These are phyloP conservation scores for Dactylonectria estremocensis DNA, from an alignment of 2,329 filamentous ascomycete species.

Conservation along the genomic window DNA sequence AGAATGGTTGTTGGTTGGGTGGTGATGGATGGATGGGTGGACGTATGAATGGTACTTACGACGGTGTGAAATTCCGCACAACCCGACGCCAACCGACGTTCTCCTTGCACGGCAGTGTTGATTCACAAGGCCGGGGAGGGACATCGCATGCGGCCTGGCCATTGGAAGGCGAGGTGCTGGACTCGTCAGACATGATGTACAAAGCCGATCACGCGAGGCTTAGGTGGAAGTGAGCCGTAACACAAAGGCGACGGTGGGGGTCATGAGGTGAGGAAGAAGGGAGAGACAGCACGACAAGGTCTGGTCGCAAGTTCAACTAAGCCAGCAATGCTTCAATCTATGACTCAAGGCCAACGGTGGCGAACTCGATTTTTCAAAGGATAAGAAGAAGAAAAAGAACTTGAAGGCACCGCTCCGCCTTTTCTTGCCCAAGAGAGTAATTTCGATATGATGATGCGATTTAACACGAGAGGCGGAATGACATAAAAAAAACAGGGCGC, in stretches of 20 bases:
- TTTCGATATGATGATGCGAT: slow-evolving; percentile 7
- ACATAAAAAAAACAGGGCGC: not conserved
- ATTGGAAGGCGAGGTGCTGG: slow-evolving; percentile 28
- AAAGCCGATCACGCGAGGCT: slow-evolving; percentile 3
- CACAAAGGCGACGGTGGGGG: slow-evolving; percentile 34
- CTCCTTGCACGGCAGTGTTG: slow-evolving; percentile 49
- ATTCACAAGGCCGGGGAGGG: slow-evolving; percentile 35
- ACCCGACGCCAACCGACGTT: slow-evolving; percentile 61
- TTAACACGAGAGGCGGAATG: not conserved
- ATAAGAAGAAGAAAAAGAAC: not conserved
- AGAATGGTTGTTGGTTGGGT: not conserved
- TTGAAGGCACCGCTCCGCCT: not conserved
- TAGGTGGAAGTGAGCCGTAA: slow-evolving; percentile 10
- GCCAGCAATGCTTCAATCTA: slow-evolving; percentile 7
- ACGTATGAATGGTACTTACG: slow-evolving; percentile 55
- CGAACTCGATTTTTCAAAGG: slow-evolving; percentile 1
- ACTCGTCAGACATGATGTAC: slow-evolving; percentile 38
- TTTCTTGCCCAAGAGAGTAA: slow-evolving; percentile 17
- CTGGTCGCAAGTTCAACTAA: slow-evolving; percentile 10
- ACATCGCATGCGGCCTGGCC: slow-evolving; percentile 25
- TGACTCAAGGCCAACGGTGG: slow-evolving; percentile 19
- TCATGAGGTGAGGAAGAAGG: slow-evolving; percentile 14
- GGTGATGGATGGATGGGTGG: not conserved
- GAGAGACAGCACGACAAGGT: not conserved
- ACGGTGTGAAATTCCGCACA: slow-evolving; percentile 69